Base-by-base conservation (phyloP, 495 filamentous ascomycete genomes). In the Thermothielavioides terrestris region DNA sequence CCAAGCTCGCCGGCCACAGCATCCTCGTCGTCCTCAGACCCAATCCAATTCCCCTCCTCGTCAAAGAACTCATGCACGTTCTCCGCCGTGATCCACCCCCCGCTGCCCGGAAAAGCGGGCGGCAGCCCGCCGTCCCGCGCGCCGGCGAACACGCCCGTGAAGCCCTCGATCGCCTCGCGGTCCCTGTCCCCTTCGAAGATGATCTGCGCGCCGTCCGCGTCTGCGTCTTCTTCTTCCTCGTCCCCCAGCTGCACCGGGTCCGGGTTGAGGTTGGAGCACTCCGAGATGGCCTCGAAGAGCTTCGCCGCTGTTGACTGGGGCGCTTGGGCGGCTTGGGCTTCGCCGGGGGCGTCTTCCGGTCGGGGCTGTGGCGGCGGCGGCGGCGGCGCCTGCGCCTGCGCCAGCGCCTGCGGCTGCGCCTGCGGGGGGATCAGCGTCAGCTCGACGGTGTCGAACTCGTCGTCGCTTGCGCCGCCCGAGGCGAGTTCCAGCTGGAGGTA, bases 31-130 rank as follows among this genome's bases (percentile, higher is more conserved):
- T 50, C 58, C 21, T 31, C 37, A 0, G 53, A 56, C 8, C 72
- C 75, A 55, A 77, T 77, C 73, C 73, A 79, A 32, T 78, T 78
- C 4, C 77, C 77, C 0, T 78, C 69, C 17, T 55, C 71, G 42
- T 79, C 74, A 54, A 79, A 79, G 44, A 65, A 95, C 59, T 95
- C 80, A 42, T 83, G 76, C 63, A 95, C 86, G 66, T 98, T 98
- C 46, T 96, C 92, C 12, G 89, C 85, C 15, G 92, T 98, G 54
- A 98, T 96, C 92, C 92, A 98, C 2, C 89, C 89, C 0, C 80
- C 81, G 59, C 88, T 91, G 10, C 91, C 89, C 1, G 86, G 86
- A 63, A 92, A 76, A 4, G 86, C 81, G 11, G 85, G 83, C 34
- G 86, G 86, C 27, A 91, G 56, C 31, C 77, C 79, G 5, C 80